These are phyloP conservation scores for Solanum corneliomulleri DNA, from an alignment of 257 asterid species.

Conservation along the genomic window DNA sequence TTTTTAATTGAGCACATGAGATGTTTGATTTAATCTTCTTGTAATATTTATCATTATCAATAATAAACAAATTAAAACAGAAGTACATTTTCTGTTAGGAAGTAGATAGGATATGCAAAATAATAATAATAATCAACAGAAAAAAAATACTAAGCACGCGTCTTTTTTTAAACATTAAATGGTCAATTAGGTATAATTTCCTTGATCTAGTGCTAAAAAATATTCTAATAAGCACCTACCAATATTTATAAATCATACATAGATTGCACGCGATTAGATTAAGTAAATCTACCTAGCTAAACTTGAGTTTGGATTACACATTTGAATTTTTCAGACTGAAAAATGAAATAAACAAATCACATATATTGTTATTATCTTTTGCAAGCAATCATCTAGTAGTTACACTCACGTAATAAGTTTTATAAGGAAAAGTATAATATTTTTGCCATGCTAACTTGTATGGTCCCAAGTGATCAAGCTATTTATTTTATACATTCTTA, in stretches of 20 bases:
- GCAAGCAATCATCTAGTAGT: background rate
- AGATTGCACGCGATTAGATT: background rate
- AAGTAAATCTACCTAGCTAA: background rate
- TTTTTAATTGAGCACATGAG: background rate
- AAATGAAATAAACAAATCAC: background rate
- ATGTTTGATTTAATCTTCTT: background rate
- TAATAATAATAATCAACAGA: background rate
- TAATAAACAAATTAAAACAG: background rate
- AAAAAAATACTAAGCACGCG: background rate
- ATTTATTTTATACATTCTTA: background rate
- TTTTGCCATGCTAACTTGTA: background rate
- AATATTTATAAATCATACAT: background rate
- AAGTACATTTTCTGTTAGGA: background rate
- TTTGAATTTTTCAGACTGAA: background rate
- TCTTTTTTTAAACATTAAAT: background rate
- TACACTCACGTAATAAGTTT: background rate
- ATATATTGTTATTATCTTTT: background rate
- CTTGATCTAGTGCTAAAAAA: background rate
- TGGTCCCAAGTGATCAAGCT: background rate
- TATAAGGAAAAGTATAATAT: background rate
- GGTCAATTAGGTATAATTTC: background rate
- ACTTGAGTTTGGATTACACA: background rate
- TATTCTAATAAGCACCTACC: background rate
- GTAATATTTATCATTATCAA: background rate
- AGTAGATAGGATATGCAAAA: background rate